Base-by-base conservation (phyloP, 495 filamentous ascomycete species). In the Ascodesmis nigricans region DNA sequence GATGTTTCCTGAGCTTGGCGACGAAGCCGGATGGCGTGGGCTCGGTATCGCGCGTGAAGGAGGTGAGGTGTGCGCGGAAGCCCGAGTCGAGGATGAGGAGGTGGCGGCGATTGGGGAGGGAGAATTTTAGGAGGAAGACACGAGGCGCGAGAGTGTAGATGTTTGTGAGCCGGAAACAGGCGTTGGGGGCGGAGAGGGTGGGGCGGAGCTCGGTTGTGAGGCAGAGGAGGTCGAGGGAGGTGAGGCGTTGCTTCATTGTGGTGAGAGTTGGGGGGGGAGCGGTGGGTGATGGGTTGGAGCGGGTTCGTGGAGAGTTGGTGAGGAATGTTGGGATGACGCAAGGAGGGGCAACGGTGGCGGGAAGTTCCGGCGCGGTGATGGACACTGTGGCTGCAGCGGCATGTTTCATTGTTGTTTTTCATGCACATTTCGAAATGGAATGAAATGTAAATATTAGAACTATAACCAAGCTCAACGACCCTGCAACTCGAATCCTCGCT, bases 211-310 rank as follows among this genome's bases (percentile, higher is more conserved):
- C 25, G 18, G 40, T 23, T 38, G 1, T 3, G 15, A 35, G 11
- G 61, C 78, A 78, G 64, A 78, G 75, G 42, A 91, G 78, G 53
- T 91, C 83, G 31, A 91, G 58, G 2, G 82, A 91, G 9, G 84
- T 93, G 60, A 91, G 93, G 55, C 87, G 66, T 53, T 93, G 87
- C 65, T 97, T 97, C 87, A 97, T 97, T 22, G 57, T 71, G 54
- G n/a, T n/a, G n/a, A n/a, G 5, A 3, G 33, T 4, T 18, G 36
- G 29, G 31, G 32, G 22, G 15, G 19, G 22, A 13, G n/a, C 3
- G 14, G 25, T 4, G 3, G 14, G 8, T 21, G 11, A 10, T 9
- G 10, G 20, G 20, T 26, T 4, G 10, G 29, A 13, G 19, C 15
- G 7, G 24, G 19, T 13, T 27, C 14, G 24, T 27, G 24, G 10